Base-by-base conservation (phyloP, 2,329 filamentous ascomycete genomes). In the Diaporthe amygdali region DNA sequence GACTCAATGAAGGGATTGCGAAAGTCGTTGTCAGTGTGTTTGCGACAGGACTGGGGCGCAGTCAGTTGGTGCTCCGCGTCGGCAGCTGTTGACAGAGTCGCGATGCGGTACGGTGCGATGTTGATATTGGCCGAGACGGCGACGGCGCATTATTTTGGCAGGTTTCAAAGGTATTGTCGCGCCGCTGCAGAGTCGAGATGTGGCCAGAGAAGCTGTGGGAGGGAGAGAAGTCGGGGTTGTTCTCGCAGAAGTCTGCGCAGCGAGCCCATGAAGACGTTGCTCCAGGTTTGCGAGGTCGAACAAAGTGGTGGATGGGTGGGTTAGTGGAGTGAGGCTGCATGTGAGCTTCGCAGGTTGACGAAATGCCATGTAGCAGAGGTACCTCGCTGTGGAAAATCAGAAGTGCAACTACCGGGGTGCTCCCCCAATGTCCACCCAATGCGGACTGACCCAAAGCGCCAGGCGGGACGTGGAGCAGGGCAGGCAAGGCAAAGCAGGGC, bases 351-450 rank as follows among this genome's bases (percentile, higher is more conserved):
- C 59, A 63, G 59, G 32, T 47, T 63, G 59, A 47, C 47, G 59
- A 63, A 63, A 47, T 63, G 59, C 59, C 41, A 34, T 63, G 55
- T n/a, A 32, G 32, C 17, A 8, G 22, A 61, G 55, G 37, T 63
- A 63, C 59, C 59, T 63, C 17, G 44, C 59, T 30, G 41, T 20
- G 22, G 59, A 47, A 63, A 47, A 37, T 8, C 55, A 44, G 37
- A 59, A 59, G 55, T 25, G 55, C 37, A 59, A 27, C 34, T 59
- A 59, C 55, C 55, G 54, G 54, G 55, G 55, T 59, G 37, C 37
- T 59, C 47, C 59, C 59, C 59, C 41, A 63, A 63, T 63, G 59
- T n/a, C n/a, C n/a, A n/a, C n/a, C n/a, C n/a, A n/a, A n/a, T n/a
- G n/a, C n/a, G n/a, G n/a, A n/a, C n/a, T 41, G 59, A 27, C 59